Evolutionary conservation across 805 yeast species (phyloP).

Genomic region (Starmerella sp.): DNA sequence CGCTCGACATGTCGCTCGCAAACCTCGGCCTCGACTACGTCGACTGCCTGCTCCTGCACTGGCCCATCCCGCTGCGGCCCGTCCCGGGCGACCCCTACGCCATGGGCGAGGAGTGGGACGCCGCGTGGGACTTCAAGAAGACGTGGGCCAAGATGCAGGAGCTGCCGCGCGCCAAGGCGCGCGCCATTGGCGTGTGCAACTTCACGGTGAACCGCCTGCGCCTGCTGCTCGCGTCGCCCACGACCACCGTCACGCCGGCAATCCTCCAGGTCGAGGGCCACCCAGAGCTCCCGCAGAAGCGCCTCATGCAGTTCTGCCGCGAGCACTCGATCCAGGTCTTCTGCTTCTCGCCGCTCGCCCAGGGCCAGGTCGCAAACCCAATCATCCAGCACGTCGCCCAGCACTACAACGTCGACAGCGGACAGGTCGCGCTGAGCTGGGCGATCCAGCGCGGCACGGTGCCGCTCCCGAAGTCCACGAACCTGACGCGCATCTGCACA

Average conservation of each 20-base stretch:
- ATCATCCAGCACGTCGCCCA: conserved; percentile 44
- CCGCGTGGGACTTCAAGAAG: conserved; percentile 33
- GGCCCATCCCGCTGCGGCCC: conserved; percentile 45
- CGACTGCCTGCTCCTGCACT: conserved; percentile 68
- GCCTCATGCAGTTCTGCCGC: conserved; percentile 42
- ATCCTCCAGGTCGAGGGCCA: conserved; percentile 66
- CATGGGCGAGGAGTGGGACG: conserved; percentile 20
- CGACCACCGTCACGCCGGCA: conserved; percentile 48
- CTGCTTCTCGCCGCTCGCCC: conserved; percentile 71
- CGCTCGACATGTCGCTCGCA: conserved; percentile 47
- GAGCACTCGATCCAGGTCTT: conserved; percentile 45
- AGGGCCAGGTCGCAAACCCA: conserved; percentile 41
- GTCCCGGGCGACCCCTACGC: conserved; percentile 22
- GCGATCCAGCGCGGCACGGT: conserved; percentile 51
- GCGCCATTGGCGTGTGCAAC: conserved; percentile 66
- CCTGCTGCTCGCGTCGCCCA: conserved; percentile 33
- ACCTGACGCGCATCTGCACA: conserved; percentile 43
- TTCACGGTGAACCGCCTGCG: conserved; percentile 43
- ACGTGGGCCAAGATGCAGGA: conserved; percentile 59
- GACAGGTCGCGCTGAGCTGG: conserved; percentile 52
- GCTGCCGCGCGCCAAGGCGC: conserved; percentile 41
- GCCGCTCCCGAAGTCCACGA: conserved; percentile 60
- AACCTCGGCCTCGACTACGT: conserved; percentile 64
- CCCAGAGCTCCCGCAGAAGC: conserved; percentile 58
- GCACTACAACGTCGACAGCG: conserved; percentile 42